Percentiles rank a stretch among this genome's conserved stretches.
Conservation (phyloP, 1,284 basidiomycete species). For the Leucoagaricus sp. region DNA sequence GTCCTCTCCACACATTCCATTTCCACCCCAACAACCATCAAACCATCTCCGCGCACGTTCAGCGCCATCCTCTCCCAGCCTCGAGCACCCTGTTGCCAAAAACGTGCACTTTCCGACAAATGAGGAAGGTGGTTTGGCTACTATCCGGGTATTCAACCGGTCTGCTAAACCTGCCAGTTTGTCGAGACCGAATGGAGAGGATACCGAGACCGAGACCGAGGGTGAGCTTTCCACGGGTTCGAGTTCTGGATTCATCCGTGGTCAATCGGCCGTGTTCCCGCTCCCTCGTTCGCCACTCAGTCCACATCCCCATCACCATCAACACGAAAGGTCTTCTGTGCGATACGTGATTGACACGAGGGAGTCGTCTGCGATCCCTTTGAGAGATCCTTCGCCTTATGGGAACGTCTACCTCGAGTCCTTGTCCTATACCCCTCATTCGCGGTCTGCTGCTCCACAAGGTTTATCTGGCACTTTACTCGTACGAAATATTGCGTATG, state of each 20-base stretch:
- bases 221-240: slow-evolving; percentile 39
- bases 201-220: slow-evolving; percentile 81
- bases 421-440: background rate
- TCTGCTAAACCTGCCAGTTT: slow-evolving; percentile 72
- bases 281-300: slow-evolving; percentile 9
- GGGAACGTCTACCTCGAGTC: slow-evolving; percentile 50
- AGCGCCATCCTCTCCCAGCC: slow-evolving; percentile 69
- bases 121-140: slow-evolving; percentile 72
- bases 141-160: slow-evolving; percentile 82
- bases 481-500: slow-evolving; percentile 84
- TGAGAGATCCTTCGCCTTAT: slow-evolving; percentile 32
- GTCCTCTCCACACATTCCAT: slow-evolving; percentile 50
- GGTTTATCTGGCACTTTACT: slow-evolving; percentile 67
- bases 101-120: slow-evolving; percentile 86
- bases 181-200: slow-evolving; percentile 46
- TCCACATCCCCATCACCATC: background rate
- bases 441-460: slow-evolving; percentile 29
- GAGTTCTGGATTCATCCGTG: slow-evolving; percentile 16
- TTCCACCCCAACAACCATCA: slow-evolving; percentile 27
- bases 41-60: slow-evolving; percentile 50
- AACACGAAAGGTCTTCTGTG: background rate
- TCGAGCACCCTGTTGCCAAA: slow-evolving; percentile 45
- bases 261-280: slow-evolving; percentile 1
- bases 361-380: slow-evolving; percentile 45
- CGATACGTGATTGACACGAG: slow-evolving; percentile 44